Evolutionary conservation across 1,284 basidiomycete genomes (phyloP).

Genomic region (Moesziomyces sp.): DNA sequence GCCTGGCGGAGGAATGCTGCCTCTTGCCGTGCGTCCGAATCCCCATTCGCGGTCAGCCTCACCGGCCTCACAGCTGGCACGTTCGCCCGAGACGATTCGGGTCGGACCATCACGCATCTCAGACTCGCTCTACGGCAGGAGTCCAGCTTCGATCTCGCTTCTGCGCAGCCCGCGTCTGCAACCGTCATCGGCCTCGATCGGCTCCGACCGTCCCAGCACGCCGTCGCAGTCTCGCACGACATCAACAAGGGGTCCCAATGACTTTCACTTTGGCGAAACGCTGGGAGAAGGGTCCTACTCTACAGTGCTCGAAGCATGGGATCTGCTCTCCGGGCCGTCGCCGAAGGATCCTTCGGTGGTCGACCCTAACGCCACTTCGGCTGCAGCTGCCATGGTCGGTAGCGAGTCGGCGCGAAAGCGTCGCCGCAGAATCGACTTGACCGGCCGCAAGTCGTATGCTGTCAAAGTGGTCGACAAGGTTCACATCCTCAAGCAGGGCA

Average conservation of each 20-base stretch:
- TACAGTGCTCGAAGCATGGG: conserved; percentile 66
- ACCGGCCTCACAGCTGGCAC: conserved; percentile 35
- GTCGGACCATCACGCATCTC: conserved; percentile 22
- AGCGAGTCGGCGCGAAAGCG: conserved; percentile 22
- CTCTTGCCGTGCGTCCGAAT: conserved; percentile 12
- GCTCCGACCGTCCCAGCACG: conserved; percentile 16
- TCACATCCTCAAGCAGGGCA: conserved; percentile 67
- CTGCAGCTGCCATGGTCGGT: conserved; percentile 51
- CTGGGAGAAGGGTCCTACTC: conserved; percentile 67
- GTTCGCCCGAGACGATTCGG: conserved; percentile 45
- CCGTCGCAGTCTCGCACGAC: conserved; percentile 15
- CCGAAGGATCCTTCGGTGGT: conserved; percentile 36
- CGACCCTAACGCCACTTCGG: conserved; percentile 40
- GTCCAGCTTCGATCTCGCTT: conserved; percentile 33
- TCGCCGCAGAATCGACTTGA: conserved; percentile 28
- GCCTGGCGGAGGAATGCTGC: conserved; percentile 3
- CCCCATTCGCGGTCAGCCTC: conserved; percentile 29
- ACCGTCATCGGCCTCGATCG: conserved; percentile 14
- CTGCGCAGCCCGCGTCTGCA: conserved; percentile 33
- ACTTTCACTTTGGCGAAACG: conserved; percentile 66
- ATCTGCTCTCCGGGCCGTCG: conserved; percentile 43
- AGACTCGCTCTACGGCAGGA: conserved; percentile 42
- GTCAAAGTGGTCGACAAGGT: conserved; percentile 67
- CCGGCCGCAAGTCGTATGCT: conserved; percentile 56
- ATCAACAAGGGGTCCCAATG: conserved; percentile 50